These are phyloP conservation scores for Rutstroemia sp. DNA, from an alignment of 2,329 filamentous ascomycete species.

Conservation along the genomic window DNA sequence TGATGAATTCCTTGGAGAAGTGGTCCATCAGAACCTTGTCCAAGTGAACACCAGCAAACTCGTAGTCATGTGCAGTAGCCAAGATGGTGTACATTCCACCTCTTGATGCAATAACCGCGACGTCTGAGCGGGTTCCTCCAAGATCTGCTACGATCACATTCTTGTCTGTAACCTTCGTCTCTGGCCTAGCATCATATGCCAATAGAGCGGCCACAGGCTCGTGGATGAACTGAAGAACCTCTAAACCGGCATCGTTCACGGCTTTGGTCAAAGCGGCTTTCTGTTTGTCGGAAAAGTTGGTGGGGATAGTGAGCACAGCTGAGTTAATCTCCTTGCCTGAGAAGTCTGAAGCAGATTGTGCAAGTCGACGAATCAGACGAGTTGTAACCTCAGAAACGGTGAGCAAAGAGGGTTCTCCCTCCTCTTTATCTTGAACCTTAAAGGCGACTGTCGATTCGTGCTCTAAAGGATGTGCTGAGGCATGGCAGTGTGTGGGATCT, in stretches of 20 bases:
- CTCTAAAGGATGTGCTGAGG: slow-evolving; percentile 83
- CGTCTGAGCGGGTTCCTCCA: slow-evolving; percentile 86
- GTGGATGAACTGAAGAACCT: slow-evolving; percentile 86
- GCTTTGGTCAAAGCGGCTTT: slow-evolving; percentile 71
- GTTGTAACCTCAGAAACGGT: slow-evolving; percentile 75
- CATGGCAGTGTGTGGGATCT: slow-evolving; percentile 90
- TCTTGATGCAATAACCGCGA: slow-evolving; percentile 81
- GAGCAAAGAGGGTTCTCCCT: slow-evolving; percentile 58
- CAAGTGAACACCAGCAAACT: slow-evolving; percentile 76
- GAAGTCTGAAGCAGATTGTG: slow-evolving; percentile 80
- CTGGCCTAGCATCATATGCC: slow-evolving; percentile 82
- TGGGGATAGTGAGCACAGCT: slow-evolving; percentile 90
- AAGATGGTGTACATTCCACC: slow-evolving; percentile 95
- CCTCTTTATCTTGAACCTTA: slow-evolving; percentile 70
- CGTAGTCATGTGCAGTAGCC: slow-evolving; percentile 91
- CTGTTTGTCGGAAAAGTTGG: slow-evolving; percentile 85
- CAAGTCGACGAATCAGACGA: slow-evolving; percentile 75
- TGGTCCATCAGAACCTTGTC: slow-evolving; percentile 91
- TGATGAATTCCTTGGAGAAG: slow-evolving; percentile 97
- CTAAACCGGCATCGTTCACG: slow-evolving; percentile 72
- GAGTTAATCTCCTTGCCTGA: slow-evolving; percentile 88
- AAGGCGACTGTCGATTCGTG: slow-evolving; percentile 68
- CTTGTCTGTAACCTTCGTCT: slow-evolving; percentile 73
- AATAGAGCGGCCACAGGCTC: slow-evolving; percentile 86
- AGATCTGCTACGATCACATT: slow-evolving; percentile 85